Evolutionary conservation across 345 rosid genomes (phyloP).

Genomic region (Excoecaria agallocha): DNA sequence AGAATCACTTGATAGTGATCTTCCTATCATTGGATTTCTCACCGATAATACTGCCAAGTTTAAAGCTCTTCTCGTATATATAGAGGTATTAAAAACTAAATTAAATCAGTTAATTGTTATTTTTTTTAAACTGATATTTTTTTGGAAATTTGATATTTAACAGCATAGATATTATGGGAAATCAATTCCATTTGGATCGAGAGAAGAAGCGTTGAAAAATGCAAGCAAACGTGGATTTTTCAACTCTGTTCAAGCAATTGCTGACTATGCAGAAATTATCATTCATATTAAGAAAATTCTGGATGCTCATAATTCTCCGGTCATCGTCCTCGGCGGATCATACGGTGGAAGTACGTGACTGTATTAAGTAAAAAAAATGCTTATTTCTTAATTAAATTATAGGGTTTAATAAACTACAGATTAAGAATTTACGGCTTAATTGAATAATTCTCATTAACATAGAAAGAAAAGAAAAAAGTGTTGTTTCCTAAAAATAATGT

Average conservation of each 20-base stretch:
- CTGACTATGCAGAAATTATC: conserved; percentile 59
- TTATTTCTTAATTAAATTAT: too few relatives aligned
- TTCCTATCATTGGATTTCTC: conserved; percentile 19
- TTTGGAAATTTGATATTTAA: not conserved
- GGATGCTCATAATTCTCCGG: conserved; percentile 44
- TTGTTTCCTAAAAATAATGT: too few relatives aligned
- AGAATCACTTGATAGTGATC: conserved; percentile 16
- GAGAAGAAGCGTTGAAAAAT: conserved; percentile 42
- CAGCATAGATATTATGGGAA: not conserved
- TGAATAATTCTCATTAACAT: too few relatives aligned
- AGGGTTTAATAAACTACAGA: too few relatives aligned
- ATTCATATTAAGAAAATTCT: conserved; percentile 39
- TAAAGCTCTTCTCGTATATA: conserved; percentile 30
- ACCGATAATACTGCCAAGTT: conserved; percentile 33
- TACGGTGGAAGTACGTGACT: conserved; percentile 65
- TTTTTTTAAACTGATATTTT: not conserved
- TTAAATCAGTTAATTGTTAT: not conserved
- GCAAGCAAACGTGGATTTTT: conserved; percentile 50
- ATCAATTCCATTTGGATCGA: conserved; percentile 9
- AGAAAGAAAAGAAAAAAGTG: too few relatives aligned
- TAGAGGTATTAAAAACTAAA: conserved; percentile 36
- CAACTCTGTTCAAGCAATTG: conserved; percentile 54
- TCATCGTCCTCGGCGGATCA: conserved; percentile 67
- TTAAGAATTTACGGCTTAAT: too few relatives aligned
- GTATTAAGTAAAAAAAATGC: too few relatives aligned